Conservation (phyloP, 2,329 filamentous ascomycete genomes). For the Apiospora koreana region DNA sequence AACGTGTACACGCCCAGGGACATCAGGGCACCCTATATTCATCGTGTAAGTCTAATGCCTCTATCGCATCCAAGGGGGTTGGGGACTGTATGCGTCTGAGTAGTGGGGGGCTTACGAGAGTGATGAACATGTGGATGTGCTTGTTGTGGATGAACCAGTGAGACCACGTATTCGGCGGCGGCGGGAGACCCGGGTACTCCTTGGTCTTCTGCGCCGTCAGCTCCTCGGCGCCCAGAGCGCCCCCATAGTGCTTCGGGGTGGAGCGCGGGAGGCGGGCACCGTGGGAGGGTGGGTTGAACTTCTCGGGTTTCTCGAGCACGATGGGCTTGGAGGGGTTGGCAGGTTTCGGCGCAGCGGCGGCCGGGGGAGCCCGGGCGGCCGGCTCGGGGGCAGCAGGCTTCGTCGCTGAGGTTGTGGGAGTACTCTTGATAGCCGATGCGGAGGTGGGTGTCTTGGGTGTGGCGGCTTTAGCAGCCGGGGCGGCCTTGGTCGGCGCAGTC, state of each 20-base stretch:
- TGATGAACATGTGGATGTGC: slow-evolving; percentile 78
- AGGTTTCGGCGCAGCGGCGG: slow-evolving; percentile 15
- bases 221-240: slow-evolving; percentile 67
- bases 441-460: slow-evolving; percentile 15
- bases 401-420: not conserved
- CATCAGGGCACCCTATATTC: slow-evolving; percentile 61
- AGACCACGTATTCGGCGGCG: slow-evolving; percentile 77
- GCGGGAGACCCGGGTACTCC: slow-evolving; percentile 88
- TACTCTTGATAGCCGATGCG: slow-evolving; percentile 4
- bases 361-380: not conserved
- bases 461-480: slow-evolving; percentile 17
- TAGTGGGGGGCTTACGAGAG: slow-evolving; percentile 62
- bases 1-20: slow-evolving; percentile 72
- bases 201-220: slow-evolving; percentile 64
- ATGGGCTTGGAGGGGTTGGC: slow-evolving; percentile 54
- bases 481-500: slow-evolving; percentile 19
- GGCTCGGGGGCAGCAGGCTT: slow-evolving; percentile 18
- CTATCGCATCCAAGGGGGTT: not conserved
- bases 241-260: slow-evolving; percentile 72
- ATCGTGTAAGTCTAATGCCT: not conserved
- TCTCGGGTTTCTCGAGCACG: slow-evolving; percentile 81
- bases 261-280: slow-evolving; percentile 62
- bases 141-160: slow-evolving; percentile 82
- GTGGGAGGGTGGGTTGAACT: slow-evolving; percentile 92
- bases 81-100: not conserved